Conservation (phyloP, 768 basidiomycete species). For the Leucocoprinus leucothites region DNA sequence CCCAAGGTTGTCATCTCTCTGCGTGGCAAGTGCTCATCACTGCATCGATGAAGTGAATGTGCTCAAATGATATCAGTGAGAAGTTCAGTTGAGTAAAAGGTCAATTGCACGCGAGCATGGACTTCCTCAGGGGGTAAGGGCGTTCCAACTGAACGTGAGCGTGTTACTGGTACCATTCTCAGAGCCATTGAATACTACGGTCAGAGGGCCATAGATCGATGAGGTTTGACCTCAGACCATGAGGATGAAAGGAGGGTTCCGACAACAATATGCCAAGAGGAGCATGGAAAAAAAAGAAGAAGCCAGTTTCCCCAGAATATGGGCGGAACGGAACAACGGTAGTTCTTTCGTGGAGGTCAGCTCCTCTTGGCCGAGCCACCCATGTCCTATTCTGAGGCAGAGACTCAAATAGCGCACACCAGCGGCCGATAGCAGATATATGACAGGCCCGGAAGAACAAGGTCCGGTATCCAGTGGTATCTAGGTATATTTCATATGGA, state of each 20-base stretch:
- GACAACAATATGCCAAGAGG: no score
- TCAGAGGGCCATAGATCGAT: not conserved
- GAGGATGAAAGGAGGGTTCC: no score
- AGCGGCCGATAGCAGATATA: no score
- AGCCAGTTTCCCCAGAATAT: not conserved
- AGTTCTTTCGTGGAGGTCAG: not conserved
- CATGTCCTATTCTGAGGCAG: not conserved
- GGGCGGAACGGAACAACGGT: conserved; percentile 1
- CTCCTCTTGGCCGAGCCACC: not conserved
- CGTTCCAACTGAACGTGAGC: no score
- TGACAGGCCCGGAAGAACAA: no score
- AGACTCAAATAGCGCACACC: no score
- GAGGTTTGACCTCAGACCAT: not conserved
- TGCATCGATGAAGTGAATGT: not conserved
- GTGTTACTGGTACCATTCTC: not conserved
- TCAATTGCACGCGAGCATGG: not conserved
- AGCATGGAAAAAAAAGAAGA: no score
- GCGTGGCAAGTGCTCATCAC: not conserved
- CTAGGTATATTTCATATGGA: not conserved
- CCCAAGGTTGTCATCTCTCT: not conserved
- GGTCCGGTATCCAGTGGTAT: no score
- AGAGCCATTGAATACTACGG: not conserved
- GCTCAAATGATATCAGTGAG: no score
- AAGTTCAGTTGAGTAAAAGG: not conserved
- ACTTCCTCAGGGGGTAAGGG: not conserved